Conservation (phyloP, 2,329 filamentous ascomycete genomes). For the Geoglossum cookeanum region DNA sequence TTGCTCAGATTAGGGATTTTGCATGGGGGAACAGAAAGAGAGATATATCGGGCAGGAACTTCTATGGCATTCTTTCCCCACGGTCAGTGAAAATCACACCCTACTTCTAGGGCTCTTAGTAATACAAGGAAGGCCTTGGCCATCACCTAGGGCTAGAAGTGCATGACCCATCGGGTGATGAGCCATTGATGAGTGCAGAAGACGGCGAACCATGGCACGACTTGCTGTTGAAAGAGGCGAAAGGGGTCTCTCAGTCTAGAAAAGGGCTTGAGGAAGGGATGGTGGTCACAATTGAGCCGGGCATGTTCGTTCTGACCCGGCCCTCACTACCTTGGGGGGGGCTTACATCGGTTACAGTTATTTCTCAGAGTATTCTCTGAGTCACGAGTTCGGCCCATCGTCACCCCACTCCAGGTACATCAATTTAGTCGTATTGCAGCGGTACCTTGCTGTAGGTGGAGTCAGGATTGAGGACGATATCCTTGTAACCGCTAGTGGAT, state of each 20-base stretch:
- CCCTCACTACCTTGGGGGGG: not conserved
- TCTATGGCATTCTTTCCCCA: slow-evolving; percentile 84
- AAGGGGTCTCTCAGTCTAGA: slow-evolving; percentile 66
- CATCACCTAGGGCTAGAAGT: slow-evolving; percentile 89
- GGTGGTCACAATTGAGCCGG: slow-evolving; percentile 89
- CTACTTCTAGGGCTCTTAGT: slow-evolving; percentile 24
- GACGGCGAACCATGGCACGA: slow-evolving; percentile 11
- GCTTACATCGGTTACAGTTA: slow-evolving; percentile 11
- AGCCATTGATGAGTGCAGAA: slow-evolving; percentile 9
- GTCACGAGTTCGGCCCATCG: slow-evolving; percentile 34
- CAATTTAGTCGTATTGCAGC: slow-evolving; percentile 48
- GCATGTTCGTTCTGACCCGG: slow-evolving; percentile 17
- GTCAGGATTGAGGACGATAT: slow-evolving; percentile 50
- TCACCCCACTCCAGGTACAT: slow-evolving; percentile 59
- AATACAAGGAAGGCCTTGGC: slow-evolving; percentile 31
- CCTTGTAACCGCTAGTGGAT: slow-evolving; percentile 55
- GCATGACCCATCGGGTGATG: slow-evolving; percentile 56
- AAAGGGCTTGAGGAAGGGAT: slow-evolving; percentile 68
- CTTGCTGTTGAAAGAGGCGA: slow-evolving; percentile 51
- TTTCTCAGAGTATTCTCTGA: slow-evolving; percentile 21
- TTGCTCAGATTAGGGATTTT: slow-evolving; percentile 60
- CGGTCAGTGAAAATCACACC: slow-evolving; percentile 53
- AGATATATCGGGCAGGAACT: slow-evolving; percentile 60
- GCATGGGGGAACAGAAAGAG: slow-evolving; percentile 42
- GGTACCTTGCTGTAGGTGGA: slow-evolving; percentile 68